Evolutionary conservation across 192 early-diverging fungal genomes (phyloP).

Genomic region (Rhizophlyctis rosea): DNA sequence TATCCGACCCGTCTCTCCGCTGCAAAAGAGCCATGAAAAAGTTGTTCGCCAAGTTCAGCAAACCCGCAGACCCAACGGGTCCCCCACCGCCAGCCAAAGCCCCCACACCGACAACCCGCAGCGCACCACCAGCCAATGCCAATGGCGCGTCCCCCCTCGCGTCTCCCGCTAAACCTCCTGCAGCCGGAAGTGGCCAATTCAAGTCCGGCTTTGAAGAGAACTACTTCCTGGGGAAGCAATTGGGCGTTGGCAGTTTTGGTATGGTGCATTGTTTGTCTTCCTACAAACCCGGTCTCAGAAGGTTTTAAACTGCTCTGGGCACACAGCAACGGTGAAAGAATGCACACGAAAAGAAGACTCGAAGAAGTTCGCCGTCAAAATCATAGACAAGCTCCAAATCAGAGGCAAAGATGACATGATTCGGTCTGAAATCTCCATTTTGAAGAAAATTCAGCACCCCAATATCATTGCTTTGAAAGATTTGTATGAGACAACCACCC

Average conservation of each 20-base stretch:
- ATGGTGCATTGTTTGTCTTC: background rate
- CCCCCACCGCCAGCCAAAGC: too few species aligned
- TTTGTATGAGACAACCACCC: slow-evolving; percentile 32
- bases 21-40: too few species aligned
- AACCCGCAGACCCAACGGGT: too few species aligned
- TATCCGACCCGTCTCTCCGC: too few species aligned
- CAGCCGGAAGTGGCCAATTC: background rate
- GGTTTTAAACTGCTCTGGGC: slow-evolving; percentile 38
- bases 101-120: too few species aligned
- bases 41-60: too few species aligned
- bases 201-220: slow-evolving; percentile 18
- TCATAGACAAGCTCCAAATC: slow-evolving; percentile 61
- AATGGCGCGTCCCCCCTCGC: too few species aligned
- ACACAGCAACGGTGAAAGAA: slow-evolving; percentile 67
- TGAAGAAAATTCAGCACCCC: slow-evolving; percentile 52
- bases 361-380: slow-evolving; percentile 68
- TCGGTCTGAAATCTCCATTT: slow-evolving; percentile 64
- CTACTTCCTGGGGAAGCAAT: slow-evolving; percentile 28
- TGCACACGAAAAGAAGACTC: slow-evolving; percentile 54
- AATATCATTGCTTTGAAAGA: slow-evolving; percentile 45
- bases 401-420: slow-evolving; percentile 65
- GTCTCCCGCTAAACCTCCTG: background rate
- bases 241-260: slow-evolving; percentile 42
- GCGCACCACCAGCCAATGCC: too few species aligned
- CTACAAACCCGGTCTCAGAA: background rate